Conservation (phyloP, 495 filamentous ascomycete genomes). For the Neurospora sp. region DNA sequence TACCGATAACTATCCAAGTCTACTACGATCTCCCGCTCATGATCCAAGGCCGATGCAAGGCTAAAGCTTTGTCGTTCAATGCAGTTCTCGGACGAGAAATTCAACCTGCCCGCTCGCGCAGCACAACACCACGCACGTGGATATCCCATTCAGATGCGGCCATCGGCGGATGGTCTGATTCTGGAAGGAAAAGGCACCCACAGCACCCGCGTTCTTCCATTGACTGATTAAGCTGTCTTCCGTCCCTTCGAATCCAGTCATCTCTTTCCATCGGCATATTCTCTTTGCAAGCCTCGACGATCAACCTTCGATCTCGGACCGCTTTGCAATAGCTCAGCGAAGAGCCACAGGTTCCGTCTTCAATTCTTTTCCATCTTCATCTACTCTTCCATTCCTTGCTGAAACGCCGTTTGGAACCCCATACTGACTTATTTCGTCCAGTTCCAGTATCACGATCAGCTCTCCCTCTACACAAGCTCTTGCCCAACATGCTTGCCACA, state of each 20-base stretch:
- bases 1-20: no score
- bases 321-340: background rate
- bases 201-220: background rate
- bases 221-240: background rate
- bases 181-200: background rate
- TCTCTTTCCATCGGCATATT: background rate
- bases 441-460: background rate
- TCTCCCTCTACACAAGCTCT: background rate
- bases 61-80: background rate
- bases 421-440: background rate
- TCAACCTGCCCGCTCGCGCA: no score
- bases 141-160: background rate
- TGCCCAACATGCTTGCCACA: background rate
- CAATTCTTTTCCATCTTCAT: background rate
- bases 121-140: background rate
- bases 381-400: background rate
- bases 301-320: background rate
- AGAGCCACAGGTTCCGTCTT: background rate
- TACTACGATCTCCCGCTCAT: background rate
- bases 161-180: background rate
- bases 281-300: background rate
- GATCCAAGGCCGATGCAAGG: background rate
- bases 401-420: background rate
- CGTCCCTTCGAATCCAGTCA: background rate
- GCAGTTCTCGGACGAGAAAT: background rate